Evolutionary conservation across 176 grass and related monocot species (phyloP).

Genomic region (Triticum timopheevii): DNA sequence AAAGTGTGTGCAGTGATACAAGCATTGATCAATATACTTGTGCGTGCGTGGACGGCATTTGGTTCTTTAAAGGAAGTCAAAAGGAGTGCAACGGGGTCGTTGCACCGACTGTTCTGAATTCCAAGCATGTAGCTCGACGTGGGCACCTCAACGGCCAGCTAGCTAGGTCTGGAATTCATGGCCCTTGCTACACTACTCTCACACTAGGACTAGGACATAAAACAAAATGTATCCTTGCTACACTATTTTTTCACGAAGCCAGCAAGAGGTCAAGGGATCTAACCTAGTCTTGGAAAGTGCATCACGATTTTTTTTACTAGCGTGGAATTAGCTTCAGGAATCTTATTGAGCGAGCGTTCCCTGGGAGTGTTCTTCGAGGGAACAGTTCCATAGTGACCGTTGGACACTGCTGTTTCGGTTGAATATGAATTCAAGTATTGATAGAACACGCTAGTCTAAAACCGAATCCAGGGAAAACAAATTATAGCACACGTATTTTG

Average conservation of each 20-base stretch:
- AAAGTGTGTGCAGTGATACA: too few relatives aligned
- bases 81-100: background rate
- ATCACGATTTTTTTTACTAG: background rate
- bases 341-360: too few relatives aligned
- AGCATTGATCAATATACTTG: background rate
- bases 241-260: background rate
- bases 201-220: background rate
- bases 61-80: slow-evolving; percentile 21
- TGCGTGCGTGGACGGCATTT: slow-evolving; percentile 9
- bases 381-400: too few relatives aligned
- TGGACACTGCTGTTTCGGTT: too few relatives aligned
- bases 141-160: slow-evolving; percentile 24
- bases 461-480: too few relatives aligned
- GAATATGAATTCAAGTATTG: too few relatives aligned
- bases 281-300: background rate
- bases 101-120: slow-evolving; percentile 35
- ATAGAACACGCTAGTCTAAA: too few relatives aligned
- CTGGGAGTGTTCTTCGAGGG: too few relatives aligned
- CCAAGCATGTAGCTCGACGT: slow-evolving; percentile 8
- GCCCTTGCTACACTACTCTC: background rate
- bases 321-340: too few relatives aligned
- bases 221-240: too few relatives aligned
- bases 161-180: background rate
- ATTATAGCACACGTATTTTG: too few relatives aligned
- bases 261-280: background rate